Evolutionary conservation across 257 asterid genomes (phyloP), one percentile per base, ranked within the genome.

Genomic region (Thymus quinquecostatus): DNA sequence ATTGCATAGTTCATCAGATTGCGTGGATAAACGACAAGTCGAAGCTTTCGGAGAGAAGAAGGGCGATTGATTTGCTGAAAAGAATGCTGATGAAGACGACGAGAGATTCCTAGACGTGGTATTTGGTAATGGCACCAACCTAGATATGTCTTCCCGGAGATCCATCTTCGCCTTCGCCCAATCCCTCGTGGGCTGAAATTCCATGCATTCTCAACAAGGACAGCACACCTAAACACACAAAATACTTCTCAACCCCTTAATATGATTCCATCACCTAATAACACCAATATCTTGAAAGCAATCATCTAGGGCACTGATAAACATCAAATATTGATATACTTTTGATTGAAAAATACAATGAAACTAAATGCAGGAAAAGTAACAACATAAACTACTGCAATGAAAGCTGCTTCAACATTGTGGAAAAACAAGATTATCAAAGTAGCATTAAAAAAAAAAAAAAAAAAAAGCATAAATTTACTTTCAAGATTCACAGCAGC

Each of bases 51-150:
- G 99, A 50, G 98, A 92, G 84, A 91, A 84, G 82, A 91, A 86
- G 5, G 98, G 98, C 0, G 99, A 95, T 64, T 95, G 99, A 60
- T 87, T 86, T 9, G 99, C 99, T 3, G 98, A 95, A 77, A 86
- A 92, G 81, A 95, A 92, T 45, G 93, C 84, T 3, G 98, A 92
- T 7, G 99, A 95, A 6, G 98, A 89, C 3, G 99, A 92, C 11
- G 99, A 95, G 28, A 90, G 79, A 78, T 87, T 95, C 82, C 98
- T 83, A 40, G 84, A 80, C 40, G 98, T 82, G n/a, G 87, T 82
- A 14, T 13, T 77, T 10, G 92, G 87, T n/a, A 90, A 79, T 3
- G 81, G 68, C 32, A 76, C 82, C 60, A 84, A 78, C 75, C 87
- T 87, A 51, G 86, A 71, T 57, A 82, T 85, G 40, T 93, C 96